These are phyloP conservation scores for Umbilicus rupestris DNA, from an alignment of 164 flowering plant species.

Conservation along the genomic window DNA sequence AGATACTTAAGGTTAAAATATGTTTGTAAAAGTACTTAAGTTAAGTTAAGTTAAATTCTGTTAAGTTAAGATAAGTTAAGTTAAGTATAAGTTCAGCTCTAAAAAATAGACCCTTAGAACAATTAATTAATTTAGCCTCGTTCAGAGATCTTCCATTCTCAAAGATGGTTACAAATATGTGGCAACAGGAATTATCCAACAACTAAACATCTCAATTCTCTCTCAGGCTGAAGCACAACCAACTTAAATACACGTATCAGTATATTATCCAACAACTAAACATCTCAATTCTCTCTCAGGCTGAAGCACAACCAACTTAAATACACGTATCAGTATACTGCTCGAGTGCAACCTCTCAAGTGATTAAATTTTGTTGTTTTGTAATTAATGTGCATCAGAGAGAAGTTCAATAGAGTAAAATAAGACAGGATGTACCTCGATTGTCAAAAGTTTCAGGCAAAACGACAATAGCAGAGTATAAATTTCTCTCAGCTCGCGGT, in stretches of 20 bases:
- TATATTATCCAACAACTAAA: too few relatives aligned
- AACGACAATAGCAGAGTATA: constrained; percentile 76
- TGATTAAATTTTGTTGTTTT: background rate
- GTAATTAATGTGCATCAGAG: background rate
- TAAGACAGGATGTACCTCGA: constrained; percentile 47
- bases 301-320: background rate
- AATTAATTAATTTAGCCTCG: too few relatives aligned
- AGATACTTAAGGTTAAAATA: too few relatives aligned
- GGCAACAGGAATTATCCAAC: background rate
- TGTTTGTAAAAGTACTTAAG: too few relatives aligned
- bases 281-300: background rate
- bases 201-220: background rate
- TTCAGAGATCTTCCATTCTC: too few relatives aligned
- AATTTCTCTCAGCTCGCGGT: constrained; percentile 44
- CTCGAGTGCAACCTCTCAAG: background rate
- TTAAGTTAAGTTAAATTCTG: too few relatives aligned
- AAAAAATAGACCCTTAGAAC: too few relatives aligned
- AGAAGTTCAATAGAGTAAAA: background rate
- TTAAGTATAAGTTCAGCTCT: too few relatives aligned
- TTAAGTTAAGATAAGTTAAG: too few relatives aligned
- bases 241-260: background rate
- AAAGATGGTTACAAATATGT: background rate
- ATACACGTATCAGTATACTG: background rate
- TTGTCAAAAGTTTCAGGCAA: constrained; percentile 92
- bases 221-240: background rate